These are phyloP conservation scores for Ophiostoma novo-ulmi DNA, from an alignment of 2,329 filamentous ascomycete genomes.

Conservation along the genomic window DNA sequence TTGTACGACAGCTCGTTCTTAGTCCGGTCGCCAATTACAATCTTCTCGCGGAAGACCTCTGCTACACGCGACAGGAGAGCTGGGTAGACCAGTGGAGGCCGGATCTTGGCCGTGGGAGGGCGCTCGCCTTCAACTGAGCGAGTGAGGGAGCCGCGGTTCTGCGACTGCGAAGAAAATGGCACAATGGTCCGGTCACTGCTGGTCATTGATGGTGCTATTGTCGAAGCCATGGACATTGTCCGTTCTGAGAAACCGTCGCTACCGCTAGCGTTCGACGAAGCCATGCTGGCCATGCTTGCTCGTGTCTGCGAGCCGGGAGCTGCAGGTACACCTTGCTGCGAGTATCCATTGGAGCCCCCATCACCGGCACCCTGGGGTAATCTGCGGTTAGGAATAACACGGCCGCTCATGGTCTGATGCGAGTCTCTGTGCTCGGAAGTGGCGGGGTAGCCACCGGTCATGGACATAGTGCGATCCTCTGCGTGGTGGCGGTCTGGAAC, in stretches of 20 bases:
- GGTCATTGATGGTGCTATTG: slow-evolving; percentile 62
- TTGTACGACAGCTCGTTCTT: slow-evolving; percentile 98
- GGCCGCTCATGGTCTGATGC: slow-evolving; percentile 89
- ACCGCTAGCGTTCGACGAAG: slow-evolving; percentile 16
- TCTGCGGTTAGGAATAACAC: slow-evolving; percentile 75
- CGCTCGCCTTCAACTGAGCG: slow-evolving; percentile 51
- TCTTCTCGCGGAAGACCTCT: slow-evolving; percentile 85
- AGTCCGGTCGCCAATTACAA: slow-evolving; percentile 77
- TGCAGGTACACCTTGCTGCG: slow-evolving; percentile 34
- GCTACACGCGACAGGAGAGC: slow-evolving; percentile 89
- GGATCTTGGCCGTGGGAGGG: slow-evolving; percentile 57
- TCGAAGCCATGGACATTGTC: slow-evolving; percentile 92
- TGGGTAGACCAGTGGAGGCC: slow-evolving; percentile 84
- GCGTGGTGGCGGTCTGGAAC: slow-evolving; percentile 73
- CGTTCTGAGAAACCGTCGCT: slow-evolving; percentile 39
- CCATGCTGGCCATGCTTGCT: slow-evolving; percentile 43
- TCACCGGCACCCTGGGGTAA: slow-evolving; percentile 28
- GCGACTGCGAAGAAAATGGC: neutral
- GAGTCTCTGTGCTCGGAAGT: slow-evolving; percentile 66
- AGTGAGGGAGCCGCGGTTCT: slow-evolving; percentile 52
- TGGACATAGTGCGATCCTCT: slow-evolving; percentile 91
- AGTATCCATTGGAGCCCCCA: slow-evolving; percentile 35
- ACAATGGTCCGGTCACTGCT: slow-evolving; percentile 47
- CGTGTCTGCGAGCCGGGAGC: slow-evolving; percentile 48
- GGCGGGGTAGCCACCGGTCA: slow-evolving; percentile 74